A percentile compares a stretch with the other conserved stretches of the same genome.
Conservation (phyloP, 2,329 filamentous ascomycete species). For the Pseudogymnoascus sp. region DNA sequence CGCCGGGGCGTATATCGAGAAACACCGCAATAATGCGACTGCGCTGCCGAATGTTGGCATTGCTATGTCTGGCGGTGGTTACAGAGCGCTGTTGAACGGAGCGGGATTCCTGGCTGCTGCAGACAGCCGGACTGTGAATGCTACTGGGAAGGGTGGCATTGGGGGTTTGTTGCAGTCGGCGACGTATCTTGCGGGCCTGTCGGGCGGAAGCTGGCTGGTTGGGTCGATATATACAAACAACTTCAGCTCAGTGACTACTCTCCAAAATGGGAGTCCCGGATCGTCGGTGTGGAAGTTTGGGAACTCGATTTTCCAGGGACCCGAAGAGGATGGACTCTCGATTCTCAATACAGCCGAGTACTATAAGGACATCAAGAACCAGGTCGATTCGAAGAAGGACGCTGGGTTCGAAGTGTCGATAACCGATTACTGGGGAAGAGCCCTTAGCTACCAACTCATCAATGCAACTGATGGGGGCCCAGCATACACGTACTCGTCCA, state of each 20-base stretch:
- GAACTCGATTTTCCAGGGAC: constrained; percentile 55
- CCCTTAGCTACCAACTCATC: constrained; percentile 78
- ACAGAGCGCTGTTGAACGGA: constrained; percentile 77
- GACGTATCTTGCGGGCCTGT: constrained; percentile 75
- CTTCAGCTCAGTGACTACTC: constrained; percentile 59
- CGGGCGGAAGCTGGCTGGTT: constrained; percentile 77
- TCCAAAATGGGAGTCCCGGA: constrained; percentile 41
- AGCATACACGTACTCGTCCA: constrained; percentile 75
- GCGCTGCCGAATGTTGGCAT: constrained; percentile 64
- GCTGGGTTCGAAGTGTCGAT: constrained; percentile 64
- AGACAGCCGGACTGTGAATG: constrained; percentile 61
- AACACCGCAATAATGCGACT: constrained; percentile 46
- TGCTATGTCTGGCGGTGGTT: constrained; percentile 77
- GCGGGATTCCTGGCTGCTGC: constrained; percentile 74
- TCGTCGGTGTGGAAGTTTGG: constrained; percentile 54
- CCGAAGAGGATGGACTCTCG: constrained; percentile 42
- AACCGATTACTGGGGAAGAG: constrained; percentile 85
- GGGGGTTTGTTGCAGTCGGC: constrained; percentile 74
- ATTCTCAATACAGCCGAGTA: constrained; percentile 53
- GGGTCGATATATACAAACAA: constrained; percentile 75
- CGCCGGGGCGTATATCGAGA: constrained; percentile 63
- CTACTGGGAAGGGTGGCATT: constrained; percentile 58
- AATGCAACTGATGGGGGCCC: constrained; percentile 68
- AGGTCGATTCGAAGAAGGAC: constrained; percentile 53
- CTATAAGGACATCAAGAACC: constrained; percentile 50